Conservation (phyloP, 108 stramenopile genomes). For the Cyclotella distinguenda region DNA sequence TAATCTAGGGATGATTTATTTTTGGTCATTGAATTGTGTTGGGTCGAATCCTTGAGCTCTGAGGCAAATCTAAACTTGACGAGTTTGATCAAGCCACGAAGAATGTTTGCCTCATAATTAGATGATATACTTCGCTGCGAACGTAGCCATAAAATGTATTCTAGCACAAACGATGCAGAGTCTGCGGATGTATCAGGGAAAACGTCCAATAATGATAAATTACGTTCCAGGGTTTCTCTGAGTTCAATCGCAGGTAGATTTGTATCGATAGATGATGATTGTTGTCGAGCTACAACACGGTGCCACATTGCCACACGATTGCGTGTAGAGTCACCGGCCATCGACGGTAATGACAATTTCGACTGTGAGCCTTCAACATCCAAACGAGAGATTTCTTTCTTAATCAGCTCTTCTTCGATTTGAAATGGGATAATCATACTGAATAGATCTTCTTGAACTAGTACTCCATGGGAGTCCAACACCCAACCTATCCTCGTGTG, state of each 20-base stretch:
- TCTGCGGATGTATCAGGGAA: constrained; percentile 65
- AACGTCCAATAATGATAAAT: constrained; percentile 58
- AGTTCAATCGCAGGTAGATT: background rate
- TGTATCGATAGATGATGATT: background rate
- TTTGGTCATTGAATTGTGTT: constrained; percentile 14
- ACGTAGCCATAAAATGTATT: constrained; percentile 80
- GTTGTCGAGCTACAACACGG: constrained; percentile 1
- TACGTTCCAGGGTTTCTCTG: constrained; percentile 5
- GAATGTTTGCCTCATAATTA: constrained; percentile 84
- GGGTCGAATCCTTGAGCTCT: constrained; percentile 28
- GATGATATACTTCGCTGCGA: constrained; percentile 57
- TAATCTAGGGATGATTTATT: constrained; percentile 55
- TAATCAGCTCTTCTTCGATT: background rate
- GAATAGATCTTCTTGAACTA: constrained; percentile 6
- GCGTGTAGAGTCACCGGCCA: background rate
- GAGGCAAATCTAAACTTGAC: constrained; percentile 74
- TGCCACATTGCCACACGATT: constrained; percentile 29
- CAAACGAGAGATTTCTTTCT: background rate
- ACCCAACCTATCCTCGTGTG: background rate
- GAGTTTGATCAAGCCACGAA: constrained; percentile 78
- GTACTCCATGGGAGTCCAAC: constrained; percentile 7
- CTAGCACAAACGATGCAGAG: constrained; percentile 62
- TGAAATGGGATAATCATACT: background rate
- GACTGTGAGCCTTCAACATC: constrained; percentile 1
- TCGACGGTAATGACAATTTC: constrained; percentile 13